A percentile compares a stretch with the other conserved stretches of the same genome.
Conservation (phyloP, 1,284 basidiomycete species). For the Moniliella sp. region DNA sequence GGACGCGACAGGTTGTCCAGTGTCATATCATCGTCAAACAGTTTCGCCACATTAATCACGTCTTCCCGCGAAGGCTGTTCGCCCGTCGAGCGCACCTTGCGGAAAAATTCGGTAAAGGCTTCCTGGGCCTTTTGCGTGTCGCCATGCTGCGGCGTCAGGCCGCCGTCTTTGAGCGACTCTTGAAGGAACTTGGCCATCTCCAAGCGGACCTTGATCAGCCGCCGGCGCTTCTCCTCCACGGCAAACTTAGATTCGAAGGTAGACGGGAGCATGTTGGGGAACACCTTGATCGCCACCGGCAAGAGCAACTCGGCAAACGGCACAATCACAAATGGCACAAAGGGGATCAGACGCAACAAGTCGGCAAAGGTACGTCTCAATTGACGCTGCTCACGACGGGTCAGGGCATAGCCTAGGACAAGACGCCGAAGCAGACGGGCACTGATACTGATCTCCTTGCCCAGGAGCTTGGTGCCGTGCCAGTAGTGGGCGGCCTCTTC, state of each 20-base stretch:
- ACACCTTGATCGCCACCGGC: constrained; percentile 82
- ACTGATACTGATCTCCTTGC: constrained; percentile 79
- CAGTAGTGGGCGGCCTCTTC: constrained; percentile 91
- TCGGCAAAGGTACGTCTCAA: constrained; percentile 80
- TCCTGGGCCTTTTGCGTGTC: constrained; percentile 72
- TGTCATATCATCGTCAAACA: constrained; percentile 91
- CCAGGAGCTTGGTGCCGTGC: constrained; percentile 81
- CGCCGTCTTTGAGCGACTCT: constrained; percentile 82
- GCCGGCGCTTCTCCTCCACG: constrained; percentile 75
- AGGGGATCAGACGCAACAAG: constrained; percentile 72
- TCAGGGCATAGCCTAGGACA: constrained; percentile 68
- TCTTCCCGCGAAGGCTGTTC: constrained; percentile 72
- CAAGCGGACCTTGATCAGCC: constrained; percentile 72
- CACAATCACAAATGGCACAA: constrained; percentile 79
- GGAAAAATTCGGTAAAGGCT: constrained; percentile 97
- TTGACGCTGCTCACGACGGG: constrained; percentile 83
- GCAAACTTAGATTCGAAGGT: constrained; percentile 88
- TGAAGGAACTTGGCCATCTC: constrained; percentile 99
- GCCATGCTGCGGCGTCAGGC: constrained; percentile 48
- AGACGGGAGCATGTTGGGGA: constrained; percentile 94
- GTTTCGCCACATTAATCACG: constrained; percentile 76
- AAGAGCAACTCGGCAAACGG: constrained; percentile 97
- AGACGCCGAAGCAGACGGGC: constrained; percentile 71
- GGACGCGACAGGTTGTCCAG: constrained; percentile 91
- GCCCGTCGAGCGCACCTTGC: constrained; percentile 72